A percentile compares a stretch with the other conserved stretches of the same genome.
These are phyloP conservation scores for Oryza longistaminata DNA, from an alignment of 176 grass and related monocot genomes.

Conservation along the genomic window DNA sequence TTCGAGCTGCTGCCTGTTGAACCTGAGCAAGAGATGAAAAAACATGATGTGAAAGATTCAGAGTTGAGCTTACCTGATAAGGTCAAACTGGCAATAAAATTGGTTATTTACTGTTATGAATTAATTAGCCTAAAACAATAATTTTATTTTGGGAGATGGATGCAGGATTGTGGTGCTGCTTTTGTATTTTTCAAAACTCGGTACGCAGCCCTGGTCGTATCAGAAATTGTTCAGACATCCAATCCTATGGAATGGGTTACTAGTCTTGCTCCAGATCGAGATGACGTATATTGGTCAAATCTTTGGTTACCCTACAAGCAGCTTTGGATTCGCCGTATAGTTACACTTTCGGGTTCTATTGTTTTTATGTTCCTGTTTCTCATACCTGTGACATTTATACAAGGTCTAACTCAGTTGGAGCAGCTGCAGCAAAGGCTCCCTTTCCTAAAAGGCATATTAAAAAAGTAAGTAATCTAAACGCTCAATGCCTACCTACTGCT, in stretches of 20 bases:
- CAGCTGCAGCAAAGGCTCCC: constrained; percentile 69
- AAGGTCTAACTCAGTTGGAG: constrained; percentile 89
- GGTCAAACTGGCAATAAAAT: constrained; percentile 45
- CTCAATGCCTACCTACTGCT: neutral
- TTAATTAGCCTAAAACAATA: constrained; percentile 24
- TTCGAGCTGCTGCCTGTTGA: constrained; percentile 59
- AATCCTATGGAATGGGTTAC: constrained; percentile 92
- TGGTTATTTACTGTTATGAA: constrained; percentile 6
- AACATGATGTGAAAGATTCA: constrained; percentile 39
- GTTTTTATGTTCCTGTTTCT: constrained; percentile 89
- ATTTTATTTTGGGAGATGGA: constrained; percentile 32
- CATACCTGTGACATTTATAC: constrained; percentile 80
- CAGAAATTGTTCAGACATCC: constrained; percentile 83
- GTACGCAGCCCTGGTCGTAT: constrained; percentile 74
- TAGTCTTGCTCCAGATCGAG: constrained; percentile 69
- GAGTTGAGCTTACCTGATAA: constrained; percentile 39
- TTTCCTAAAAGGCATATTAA: constrained; percentile 73
- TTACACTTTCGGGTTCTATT: constrained; percentile 68
- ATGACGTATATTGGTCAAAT: constrained; percentile 96
- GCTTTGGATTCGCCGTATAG: constrained; percentile 76
- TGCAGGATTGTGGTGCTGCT: constrained; percentile 82
- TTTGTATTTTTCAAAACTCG: constrained; percentile 96
- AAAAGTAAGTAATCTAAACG: constrained; percentile 55
- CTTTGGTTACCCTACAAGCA: constrained; percentile 89
- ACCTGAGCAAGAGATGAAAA: constrained; percentile 47